phyloP scores from a whole-genome alignment of 441 rosid genomes.

The Croton laevigatus region DNA sequence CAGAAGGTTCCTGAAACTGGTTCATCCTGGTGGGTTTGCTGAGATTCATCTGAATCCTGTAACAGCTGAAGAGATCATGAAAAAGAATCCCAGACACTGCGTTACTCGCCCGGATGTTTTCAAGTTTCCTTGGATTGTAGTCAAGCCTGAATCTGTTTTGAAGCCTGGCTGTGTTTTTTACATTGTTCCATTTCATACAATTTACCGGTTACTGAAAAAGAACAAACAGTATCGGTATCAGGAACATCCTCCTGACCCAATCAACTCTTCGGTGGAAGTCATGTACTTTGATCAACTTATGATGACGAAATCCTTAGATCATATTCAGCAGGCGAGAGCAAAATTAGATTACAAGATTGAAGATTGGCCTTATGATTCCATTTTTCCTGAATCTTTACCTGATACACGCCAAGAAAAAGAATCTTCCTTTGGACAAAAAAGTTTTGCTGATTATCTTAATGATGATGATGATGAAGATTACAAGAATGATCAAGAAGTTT shows the following conservation, averaged over 20 bases:
- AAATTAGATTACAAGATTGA: conserved; percentile 16
- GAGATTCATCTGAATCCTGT: conserved; percentile 30
- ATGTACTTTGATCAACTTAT: conserved; percentile 6
- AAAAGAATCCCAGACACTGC: conserved; percentile 41
- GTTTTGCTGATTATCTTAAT: conserved; percentile 5
- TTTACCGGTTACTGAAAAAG: conserved; percentile 25
- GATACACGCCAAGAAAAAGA: neutral
- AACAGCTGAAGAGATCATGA: conserved; percentile 38
- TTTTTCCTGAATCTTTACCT: conserved; percentile 4
- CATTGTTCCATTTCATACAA: conserved; percentile 36
- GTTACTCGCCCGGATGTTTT: conserved; percentile 43
- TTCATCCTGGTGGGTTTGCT: conserved; percentile 34
- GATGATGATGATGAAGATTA: no score
- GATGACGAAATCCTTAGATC: neutral
- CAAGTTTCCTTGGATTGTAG: conserved; percentile 42
- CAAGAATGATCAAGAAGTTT: neutral
- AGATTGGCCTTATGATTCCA: neutral
- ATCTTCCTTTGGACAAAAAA: conserved; percentile 1
- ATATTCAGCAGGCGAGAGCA: neutral
- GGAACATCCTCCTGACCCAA: neutral
- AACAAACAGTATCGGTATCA: neutral
- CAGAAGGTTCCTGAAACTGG: conserved; percentile 31
- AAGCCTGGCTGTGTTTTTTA: conserved; percentile 37
- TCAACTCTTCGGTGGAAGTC: conserved; percentile 6
- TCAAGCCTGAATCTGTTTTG: conserved; percentile 41